phyloP scores from a whole-genome alignment of 1,284 basidiomycete genomes.

The Cystobasidiaceae sp. region DNA sequence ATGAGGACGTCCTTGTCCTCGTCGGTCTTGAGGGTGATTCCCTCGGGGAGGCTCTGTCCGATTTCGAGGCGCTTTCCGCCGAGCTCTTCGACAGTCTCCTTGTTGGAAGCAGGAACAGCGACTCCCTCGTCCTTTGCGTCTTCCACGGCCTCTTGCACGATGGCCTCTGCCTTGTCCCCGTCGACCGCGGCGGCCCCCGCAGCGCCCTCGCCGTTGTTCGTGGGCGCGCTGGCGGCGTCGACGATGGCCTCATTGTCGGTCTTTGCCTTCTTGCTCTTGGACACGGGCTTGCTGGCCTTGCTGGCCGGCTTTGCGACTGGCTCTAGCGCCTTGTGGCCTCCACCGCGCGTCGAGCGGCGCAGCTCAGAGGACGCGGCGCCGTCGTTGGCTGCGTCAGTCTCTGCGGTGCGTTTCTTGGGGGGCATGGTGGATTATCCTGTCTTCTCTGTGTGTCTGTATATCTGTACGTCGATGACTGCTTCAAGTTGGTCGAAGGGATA shows the following conservation, averaged over 20 bases:
- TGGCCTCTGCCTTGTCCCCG: not conserved
- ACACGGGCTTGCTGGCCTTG: not conserved
- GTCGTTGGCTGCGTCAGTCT: too few relatives aligned
- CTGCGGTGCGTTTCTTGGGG: not conserved
- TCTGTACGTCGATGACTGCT: too few relatives aligned
- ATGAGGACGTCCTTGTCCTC: constrained; percentile 11
- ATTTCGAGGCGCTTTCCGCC: not conserved
- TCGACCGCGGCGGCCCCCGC: not conserved
- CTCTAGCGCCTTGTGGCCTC: constrained; percentile 9
- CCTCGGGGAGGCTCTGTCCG: constrained; percentile 18
- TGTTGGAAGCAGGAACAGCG: constrained; percentile 1
- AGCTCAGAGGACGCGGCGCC: not conserved
- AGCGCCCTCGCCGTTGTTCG: not conserved
- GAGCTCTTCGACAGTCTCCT: not conserved
- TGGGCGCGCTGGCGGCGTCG: not conserved
- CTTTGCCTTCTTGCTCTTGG: constrained; percentile 2
- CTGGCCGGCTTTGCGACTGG: not conserved
- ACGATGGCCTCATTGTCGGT: not conserved
- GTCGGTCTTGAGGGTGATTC: constrained; percentile 27
- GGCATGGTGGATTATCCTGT: not conserved
- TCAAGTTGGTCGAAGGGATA: too few relatives aligned
- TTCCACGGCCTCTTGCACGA: not conserved
- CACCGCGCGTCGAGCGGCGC: not conserved
- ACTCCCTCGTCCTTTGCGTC: not conserved
- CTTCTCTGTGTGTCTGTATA: too few relatives aligned